Base-by-base conservation (phyloP, 208 protist genomes). In the Angomonas ambiguus region DNA sequence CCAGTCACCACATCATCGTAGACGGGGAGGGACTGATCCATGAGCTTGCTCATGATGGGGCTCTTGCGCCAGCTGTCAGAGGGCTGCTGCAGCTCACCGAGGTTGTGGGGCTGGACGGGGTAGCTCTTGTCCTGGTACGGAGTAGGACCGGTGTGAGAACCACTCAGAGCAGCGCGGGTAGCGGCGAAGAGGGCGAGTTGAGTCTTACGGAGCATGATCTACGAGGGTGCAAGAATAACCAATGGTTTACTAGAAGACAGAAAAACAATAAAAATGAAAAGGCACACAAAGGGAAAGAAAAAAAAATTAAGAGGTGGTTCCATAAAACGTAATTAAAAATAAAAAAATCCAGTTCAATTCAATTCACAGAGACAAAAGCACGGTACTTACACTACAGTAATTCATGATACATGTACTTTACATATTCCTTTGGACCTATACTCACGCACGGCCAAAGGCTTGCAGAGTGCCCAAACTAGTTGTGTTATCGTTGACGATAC, bases 1-100 rank as follows among this genome's bases (percentile, higher is more conserved):
- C 89, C 89, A 20, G 76, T 85, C 20, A 95, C 86, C 34, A 91
- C 82, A 83, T 95, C 89, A 53, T 95, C 85, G 75, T 92, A 93
- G 24, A 92, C 77, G 48, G 89, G 86, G 63, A 93, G 77, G 45
- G 82, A 81, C 75, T 92, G 86, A 64, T 95, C 89, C 77, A 95
- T 85, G 28, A 95, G 73, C 82, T 95, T 95, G 74, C 86, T 88
- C 80, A 92, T 87, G 63, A 92, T 86, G 20, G 83, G 83, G 75
- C 79, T 92, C 76, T 94, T 94, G 71, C 80, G 80, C 83, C 83
- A 92, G 68, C 71, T 77, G 28, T 90, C 85, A 67, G 85, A 83
- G 13, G 85, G 85, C 70, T 87, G 80, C 77, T 90, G 75, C 27
- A 90, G 77, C 72, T 91, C 81, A 67, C 85, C 83, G 53, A 94